Evolutionary conservation across 2,329 filamentous ascomycete genomes (phyloP).

Genomic region (Colletotrichum incanum): DNA sequence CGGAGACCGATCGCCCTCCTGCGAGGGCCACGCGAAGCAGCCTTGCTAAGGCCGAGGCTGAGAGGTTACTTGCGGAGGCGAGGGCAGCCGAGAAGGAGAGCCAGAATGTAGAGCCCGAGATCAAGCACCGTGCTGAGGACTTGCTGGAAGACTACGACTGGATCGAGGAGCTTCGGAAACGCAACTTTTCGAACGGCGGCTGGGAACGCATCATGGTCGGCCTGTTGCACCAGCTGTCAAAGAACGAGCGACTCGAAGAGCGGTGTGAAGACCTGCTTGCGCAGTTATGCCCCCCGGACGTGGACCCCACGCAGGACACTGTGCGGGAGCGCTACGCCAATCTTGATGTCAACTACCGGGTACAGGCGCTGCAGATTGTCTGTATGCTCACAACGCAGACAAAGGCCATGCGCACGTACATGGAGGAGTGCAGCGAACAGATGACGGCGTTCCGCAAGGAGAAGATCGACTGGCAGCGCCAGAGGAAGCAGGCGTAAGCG

Average conservation of each 20-base stretch:
- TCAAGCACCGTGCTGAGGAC: constrained; percentile 80
- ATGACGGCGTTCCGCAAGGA: constrained; percentile 97
- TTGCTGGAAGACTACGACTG: constrained; percentile 83
- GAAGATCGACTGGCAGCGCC: constrained; percentile 92
- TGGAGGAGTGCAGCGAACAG: constrained; percentile 92
- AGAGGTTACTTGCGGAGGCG: constrained; percentile 74
- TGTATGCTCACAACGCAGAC: constrained; percentile 90
- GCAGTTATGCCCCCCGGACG: constrained; percentile 84
- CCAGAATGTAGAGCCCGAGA: constrained; percentile 59
- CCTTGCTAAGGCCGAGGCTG: constrained; percentile 84
- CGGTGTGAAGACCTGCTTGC: constrained; percentile 84
- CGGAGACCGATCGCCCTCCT: constrained; percentile 79
- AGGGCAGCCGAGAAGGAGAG: constrained; percentile 67
- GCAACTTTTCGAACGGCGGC: constrained; percentile 89
- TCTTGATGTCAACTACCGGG: constrained; percentile 87
- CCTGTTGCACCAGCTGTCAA: constrained; percentile 87
- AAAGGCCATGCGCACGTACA: constrained; percentile 86
- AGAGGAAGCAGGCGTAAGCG: constrained; percentile 77
- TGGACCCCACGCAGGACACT: constrained; percentile 82
- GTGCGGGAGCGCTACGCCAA: constrained; percentile 80
- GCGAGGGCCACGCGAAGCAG: constrained; percentile 88
- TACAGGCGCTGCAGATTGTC: constrained; percentile 86
- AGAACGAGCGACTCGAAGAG: constrained; percentile 78
- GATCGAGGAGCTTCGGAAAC: constrained; percentile 86
- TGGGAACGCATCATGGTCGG: constrained; percentile 95